phyloP scores from a whole-genome alignment of 345 rosid genomes.

The Populus pruinosa region DNA sequence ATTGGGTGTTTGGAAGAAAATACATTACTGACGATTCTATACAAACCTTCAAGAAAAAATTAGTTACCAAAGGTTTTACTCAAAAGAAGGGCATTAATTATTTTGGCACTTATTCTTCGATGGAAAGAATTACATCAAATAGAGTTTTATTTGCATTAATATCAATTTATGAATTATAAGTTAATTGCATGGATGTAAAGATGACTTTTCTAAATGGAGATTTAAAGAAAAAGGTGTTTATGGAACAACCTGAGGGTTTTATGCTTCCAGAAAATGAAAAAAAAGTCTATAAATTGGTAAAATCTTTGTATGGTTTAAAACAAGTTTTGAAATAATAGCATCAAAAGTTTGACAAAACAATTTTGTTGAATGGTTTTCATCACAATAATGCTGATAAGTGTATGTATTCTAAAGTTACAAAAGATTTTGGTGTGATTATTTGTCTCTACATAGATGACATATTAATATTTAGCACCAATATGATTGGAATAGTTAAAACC shows the following conservation, averaged over 20 bases:
- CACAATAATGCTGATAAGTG: not conserved
- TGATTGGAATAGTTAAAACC: not conserved
- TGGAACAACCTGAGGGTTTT: no score
- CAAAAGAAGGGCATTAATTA: not conserved
- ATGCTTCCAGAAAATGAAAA: no score
- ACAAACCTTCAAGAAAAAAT: constrained; percentile 9
- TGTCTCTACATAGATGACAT: not conserved
- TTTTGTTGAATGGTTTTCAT: not conserved
- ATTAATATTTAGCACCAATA: not conserved
- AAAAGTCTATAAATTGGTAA: no score
- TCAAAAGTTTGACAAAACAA: not conserved
- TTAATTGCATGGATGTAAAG: constrained; percentile 11
- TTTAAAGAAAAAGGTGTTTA: no score
- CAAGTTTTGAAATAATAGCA: not conserved
- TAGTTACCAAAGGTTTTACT: constrained; percentile 2
- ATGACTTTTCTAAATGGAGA: not conserved
- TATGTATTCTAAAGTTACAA: not conserved
- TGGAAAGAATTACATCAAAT: not conserved
- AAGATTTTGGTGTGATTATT: not conserved
- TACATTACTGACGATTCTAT: not conserved
- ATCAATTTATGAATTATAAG: not conserved
- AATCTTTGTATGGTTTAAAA: not conserved
- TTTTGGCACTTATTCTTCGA: not conserved
- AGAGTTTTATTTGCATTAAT: not conserved
- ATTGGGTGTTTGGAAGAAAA: not conserved